Conservation (phyloP, 2,329 filamentous ascomycete genomes). For the Atkinsonella texensis region DNA sequence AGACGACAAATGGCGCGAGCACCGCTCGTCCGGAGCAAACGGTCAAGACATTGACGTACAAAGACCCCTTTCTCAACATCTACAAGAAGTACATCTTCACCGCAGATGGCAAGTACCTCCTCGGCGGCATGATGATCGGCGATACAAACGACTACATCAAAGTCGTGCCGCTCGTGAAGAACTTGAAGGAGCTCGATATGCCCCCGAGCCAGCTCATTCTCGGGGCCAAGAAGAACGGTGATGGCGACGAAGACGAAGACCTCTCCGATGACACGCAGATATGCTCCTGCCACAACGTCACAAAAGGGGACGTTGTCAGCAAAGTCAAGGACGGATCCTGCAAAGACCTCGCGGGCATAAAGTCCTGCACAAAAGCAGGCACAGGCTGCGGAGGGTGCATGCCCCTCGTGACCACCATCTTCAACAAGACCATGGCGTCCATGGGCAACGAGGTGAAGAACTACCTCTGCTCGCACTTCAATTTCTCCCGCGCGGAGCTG, state of each 20-base stretch:
- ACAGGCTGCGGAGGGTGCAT: slow-evolving; percentile 86
- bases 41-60: slow-evolving; percentile 79
- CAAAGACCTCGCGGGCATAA: slow-evolving; percentile 71
- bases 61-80: slow-evolving; percentile 74
- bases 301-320: slow-evolving; percentile 66
- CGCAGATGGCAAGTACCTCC: slow-evolving; percentile 73
- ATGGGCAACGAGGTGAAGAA: slow-evolving; percentile 85
- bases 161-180: slow-evolving; percentile 76
- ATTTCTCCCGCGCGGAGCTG: slow-evolving; percentile 73
- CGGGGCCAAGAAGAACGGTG: slow-evolving; percentile 58
- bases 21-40: background rate
- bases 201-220: slow-evolving; percentile 75
- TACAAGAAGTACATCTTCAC: slow-evolving; percentile 96
- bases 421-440: slow-evolving; percentile 75
- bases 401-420: slow-evolving; percentile 78
- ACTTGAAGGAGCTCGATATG: slow-evolving; percentile 65
- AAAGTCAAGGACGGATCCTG: slow-evolving; percentile 66
- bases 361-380: slow-evolving; percentile 82
- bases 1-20: slow-evolving; percentile 6
- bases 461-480: slow-evolving; percentile 73
- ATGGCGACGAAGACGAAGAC: slow-evolving; percentile 60
- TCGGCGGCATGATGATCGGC: slow-evolving; percentile 97
- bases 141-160: slow-evolving; percentile 87
- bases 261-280: slow-evolving; percentile 78
- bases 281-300: slow-evolving; percentile 88